These are phyloP conservation scores for Apophysomyces sp. DNA, from an alignment of 371 early-diverging fungal genomes.

Conservation along the genomic window DNA sequence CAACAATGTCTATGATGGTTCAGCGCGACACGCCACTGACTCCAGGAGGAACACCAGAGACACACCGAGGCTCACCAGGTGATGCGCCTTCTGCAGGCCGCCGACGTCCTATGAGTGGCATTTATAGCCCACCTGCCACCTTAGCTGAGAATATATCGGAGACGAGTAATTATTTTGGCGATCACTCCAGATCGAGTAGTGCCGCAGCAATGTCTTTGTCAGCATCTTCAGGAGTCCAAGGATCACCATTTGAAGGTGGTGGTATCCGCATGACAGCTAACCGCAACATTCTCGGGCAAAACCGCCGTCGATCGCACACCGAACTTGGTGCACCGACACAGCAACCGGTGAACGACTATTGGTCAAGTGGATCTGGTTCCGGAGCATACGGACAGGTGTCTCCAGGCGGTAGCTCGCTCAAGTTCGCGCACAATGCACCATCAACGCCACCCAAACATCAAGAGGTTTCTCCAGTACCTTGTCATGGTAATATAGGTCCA, in stretches of 20 bases:
- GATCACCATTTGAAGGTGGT: not conserved
- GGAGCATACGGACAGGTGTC: not conserved
- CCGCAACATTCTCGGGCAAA: not conserved
- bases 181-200: not conserved
- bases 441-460: not conserved
- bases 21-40: slow-evolving; percentile 12
- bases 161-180: slow-evolving; percentile 8
- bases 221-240: not conserved
- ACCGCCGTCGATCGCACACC: slow-evolving; percentile 10
- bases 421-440: not conserved
- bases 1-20: slow-evolving; percentile 10
- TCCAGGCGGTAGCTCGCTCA: not conserved
- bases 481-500: not conserved
- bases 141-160: not conserved
- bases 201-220: not conserved
- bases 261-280: not conserved
- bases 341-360: not conserved
- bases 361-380: not conserved
- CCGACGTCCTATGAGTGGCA: slow-evolving; percentile 14
- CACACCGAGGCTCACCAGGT: slow-evolving; percentile 11
- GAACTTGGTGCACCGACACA: slow-evolving; percentile 1
- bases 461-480: not conserved
- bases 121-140: slow-evolving; percentile 15
- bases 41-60: slow-evolving; percentile 14
- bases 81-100: not conserved